Evolutionary conservation across 495 filamentous ascomycete species (phyloP).

Genomic region (Xylaria palmicola): DNA sequence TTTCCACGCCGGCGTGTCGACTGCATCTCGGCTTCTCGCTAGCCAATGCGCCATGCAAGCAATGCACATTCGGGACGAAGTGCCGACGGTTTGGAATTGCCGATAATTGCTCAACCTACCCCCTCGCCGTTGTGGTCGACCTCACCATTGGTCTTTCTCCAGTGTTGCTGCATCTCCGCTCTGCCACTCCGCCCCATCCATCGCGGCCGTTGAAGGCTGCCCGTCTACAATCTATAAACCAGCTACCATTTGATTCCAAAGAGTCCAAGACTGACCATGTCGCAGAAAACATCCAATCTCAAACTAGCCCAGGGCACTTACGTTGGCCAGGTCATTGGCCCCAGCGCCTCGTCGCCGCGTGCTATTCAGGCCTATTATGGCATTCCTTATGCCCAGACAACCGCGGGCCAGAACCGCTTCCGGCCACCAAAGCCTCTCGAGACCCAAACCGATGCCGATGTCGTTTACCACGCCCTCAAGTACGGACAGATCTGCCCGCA

Average conservation of each 20-base stretch:
- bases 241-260: too few relatives aligned
- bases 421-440: conserved; percentile 46
- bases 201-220: not conserved
- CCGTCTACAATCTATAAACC: not conserved
- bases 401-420: conserved; percentile 57
- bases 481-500: conserved; percentile 47
- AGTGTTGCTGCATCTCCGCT: not conserved
- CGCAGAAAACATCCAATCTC: conserved; percentile 25
- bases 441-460: conserved; percentile 26
- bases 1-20: too few relatives aligned
- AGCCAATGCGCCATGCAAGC: not conserved
- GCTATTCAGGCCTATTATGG: conserved; percentile 58
- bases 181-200: not conserved
- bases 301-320: conserved; percentile 54
- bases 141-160: not conserved
- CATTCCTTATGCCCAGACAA: conserved; percentile 59
- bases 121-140: not conserved
- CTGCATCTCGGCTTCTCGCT: too few relatives aligned
- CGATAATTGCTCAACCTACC: not conserved
- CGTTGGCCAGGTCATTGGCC: conserved; percentile 45
- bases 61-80: not conserved
- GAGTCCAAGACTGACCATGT: conserved; percentile 20
- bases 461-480: conserved; percentile 33
- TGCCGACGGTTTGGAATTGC: conserved; percentile 8
- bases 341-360: conserved; percentile 41